These are phyloP conservation scores for Penicillium sp. DNA, from an alignment of 2,329 filamentous ascomycete species.

Conservation along the genomic window DNA sequence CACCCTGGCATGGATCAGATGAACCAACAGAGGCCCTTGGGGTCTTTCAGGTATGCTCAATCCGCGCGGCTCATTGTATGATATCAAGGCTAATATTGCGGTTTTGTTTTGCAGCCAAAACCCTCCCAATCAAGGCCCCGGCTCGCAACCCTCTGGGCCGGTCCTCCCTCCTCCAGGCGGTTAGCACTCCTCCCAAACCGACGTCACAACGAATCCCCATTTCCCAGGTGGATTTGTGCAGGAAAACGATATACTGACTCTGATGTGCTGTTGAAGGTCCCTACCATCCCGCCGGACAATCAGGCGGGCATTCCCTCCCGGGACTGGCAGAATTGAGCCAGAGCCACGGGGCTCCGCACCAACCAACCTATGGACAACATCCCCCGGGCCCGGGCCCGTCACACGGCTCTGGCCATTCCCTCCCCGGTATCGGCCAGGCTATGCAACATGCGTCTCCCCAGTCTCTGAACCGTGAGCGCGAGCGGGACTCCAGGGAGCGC, in stretches of 20 bases:
- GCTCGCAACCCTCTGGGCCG: slow-evolving; percentile 35
- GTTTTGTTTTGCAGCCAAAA: slow-evolving; percentile 31
- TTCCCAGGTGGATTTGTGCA: background rate
- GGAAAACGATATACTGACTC: slow-evolving; percentile 14
- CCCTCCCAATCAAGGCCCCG: slow-evolving; percentile 36
- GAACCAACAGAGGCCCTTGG: slow-evolving; percentile 41
- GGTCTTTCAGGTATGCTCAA: slow-evolving; percentile 41
- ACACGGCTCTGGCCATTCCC: slow-evolving; percentile 35
- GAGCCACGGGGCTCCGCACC: slow-evolving; percentile 39
- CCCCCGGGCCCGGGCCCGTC: slow-evolving; percentile 33
- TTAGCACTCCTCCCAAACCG: slow-evolving; percentile 23
- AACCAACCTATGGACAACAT: slow-evolving; percentile 43
- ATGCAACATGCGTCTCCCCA: slow-evolving; percentile 43
- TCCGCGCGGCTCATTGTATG: background rate
- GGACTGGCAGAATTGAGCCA: slow-evolving; percentile 46
- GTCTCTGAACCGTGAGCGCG: slow-evolving; percentile 40
- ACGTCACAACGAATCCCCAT: background rate
- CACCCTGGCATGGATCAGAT: slow-evolving; percentile 42
- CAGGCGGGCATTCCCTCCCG: slow-evolving; percentile 44
- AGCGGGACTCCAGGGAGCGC: slow-evolving; percentile 53
- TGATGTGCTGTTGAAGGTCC: slow-evolving; percentile 27
- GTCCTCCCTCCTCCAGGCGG: slow-evolving; percentile 39
- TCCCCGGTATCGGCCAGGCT: slow-evolving; percentile 40
- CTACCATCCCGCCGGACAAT: slow-evolving; percentile 40
- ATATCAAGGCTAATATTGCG: slow-evolving; percentile 10